phyloP scores from a whole-genome alignment of 2,329 filamentous ascomycete genomes.

The Arachnomyces sp. region DNA sequence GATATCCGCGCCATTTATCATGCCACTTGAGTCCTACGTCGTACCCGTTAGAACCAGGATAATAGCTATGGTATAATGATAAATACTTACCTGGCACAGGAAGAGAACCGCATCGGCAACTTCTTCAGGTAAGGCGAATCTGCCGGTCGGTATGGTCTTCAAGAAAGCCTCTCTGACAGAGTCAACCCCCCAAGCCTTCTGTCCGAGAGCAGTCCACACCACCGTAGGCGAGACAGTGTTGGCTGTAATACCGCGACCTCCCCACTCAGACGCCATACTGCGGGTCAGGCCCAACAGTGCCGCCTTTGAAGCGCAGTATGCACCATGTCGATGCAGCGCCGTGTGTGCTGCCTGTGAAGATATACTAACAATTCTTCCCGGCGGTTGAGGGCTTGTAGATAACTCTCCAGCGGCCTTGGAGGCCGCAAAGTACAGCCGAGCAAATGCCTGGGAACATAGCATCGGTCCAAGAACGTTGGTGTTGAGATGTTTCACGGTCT shows the following conservation, averaged over 20 bases:
- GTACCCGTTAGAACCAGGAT: constrained; percentile 1
- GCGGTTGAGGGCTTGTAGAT: constrained; percentile 16
- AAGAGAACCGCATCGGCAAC: constrained; percentile 33
- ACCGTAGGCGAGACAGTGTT: constrained; percentile 42
- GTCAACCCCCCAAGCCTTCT: constrained; percentile 35
- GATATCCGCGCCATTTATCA: constrained; percentile 36
- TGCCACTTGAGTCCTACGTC: constrained; percentile 32
- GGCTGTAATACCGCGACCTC: constrained; percentile 36
- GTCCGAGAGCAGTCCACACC: constrained; percentile 40
- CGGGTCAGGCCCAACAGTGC: constrained; percentile 38
- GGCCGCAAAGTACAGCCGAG: constrained; percentile 31
- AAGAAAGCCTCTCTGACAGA: constrained; percentile 29
- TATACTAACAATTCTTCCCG: constrained; percentile 41
- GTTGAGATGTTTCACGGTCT: constrained; percentile 37
- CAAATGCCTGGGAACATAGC: constrained; percentile 41
- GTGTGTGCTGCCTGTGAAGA: constrained; percentile 42
- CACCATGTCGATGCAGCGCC: constrained; percentile 38
- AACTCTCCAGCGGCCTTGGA: constrained; percentile 14
- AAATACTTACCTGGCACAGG: constrained; percentile 28
- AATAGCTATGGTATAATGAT: background rate
- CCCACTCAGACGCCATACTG: constrained; percentile 44
- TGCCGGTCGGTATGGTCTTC: constrained; percentile 31
- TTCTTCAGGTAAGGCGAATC: constrained; percentile 33
- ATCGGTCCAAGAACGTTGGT: constrained; percentile 41
- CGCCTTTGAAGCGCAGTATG: constrained; percentile 44